These are phyloP conservation scores for Gynandropsis gynandra DNA, from an alignment of 345 rosid genomes.

Conservation along the genomic window DNA sequence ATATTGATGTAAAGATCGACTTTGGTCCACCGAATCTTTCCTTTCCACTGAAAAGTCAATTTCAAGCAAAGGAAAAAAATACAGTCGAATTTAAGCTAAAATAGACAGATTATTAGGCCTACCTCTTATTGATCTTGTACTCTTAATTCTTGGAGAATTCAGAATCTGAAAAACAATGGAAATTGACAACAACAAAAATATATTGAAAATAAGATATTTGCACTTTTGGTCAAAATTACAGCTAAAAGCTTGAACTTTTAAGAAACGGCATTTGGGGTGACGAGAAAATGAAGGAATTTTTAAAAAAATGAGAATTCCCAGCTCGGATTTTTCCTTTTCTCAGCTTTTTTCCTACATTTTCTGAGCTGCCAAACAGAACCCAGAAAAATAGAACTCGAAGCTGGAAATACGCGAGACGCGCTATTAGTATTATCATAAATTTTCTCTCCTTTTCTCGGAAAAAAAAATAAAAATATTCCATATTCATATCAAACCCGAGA, in stretches of 20 bases:
- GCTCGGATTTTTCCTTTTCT: neutral
- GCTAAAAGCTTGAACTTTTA: neutral
- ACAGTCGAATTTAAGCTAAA: too few species aligned
- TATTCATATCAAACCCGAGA: too few species aligned
- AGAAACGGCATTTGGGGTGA: constrained; percentile 13
- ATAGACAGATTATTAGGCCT: too few species aligned
- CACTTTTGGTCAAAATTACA: constrained; percentile 5
- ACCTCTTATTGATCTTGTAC: neutral
- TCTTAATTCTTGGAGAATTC: neutral
- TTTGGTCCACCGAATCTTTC: too few species aligned
- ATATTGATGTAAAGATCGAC: too few species aligned
- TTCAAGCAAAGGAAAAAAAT: too few species aligned
- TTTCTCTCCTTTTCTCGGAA: constrained; percentile 3
- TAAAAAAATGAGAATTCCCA: neutral
- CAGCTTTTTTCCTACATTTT: constrained; percentile 4
- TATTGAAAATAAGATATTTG: neutral
- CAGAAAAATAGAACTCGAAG: too few species aligned
- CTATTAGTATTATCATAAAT: neutral
- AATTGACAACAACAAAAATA: neutral
- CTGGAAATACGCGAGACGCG: too few species aligned
- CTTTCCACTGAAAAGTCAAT: too few species aligned
- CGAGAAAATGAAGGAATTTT: too few species aligned
- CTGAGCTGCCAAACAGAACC: neutral
- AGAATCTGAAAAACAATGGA: constrained; percentile 1
- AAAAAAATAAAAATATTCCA: neutral